Conservation (phyloP, 2,329 filamentous ascomycete species). For the Sphaerostilbella broomeana region DNA sequence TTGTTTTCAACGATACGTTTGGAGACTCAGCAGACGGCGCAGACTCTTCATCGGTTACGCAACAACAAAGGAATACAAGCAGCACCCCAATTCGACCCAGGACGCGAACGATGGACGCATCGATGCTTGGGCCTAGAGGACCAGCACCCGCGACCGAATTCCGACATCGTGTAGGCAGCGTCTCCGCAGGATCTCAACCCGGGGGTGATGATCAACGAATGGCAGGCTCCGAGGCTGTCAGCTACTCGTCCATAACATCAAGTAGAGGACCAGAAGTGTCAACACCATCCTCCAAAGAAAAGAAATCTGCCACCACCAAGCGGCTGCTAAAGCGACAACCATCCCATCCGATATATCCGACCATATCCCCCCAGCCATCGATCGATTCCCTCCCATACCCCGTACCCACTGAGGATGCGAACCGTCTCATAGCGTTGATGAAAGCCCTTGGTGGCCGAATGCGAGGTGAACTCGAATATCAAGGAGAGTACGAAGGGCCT, state of each 20-base stretch:
- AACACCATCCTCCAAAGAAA: constrained; percentile 22
- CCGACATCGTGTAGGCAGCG: constrained; percentile 62
- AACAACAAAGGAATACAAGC: constrained; percentile 28
- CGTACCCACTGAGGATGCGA: constrained; percentile 59
- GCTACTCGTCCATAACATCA: constrained; percentile 35
- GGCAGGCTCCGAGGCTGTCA: constrained; percentile 36
- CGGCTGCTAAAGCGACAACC: constrained; percentile 50
- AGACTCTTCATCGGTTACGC: constrained; percentile 18
- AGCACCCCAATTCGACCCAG: constrained; percentile 40
- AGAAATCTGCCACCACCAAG: constrained; percentile 44
- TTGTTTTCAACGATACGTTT: constrained; percentile 54
- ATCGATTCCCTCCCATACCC: constrained; percentile 55
- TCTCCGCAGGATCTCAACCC: constrained; percentile 53
- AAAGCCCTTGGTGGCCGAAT: constrained; percentile 70
- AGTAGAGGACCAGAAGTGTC: constrained; percentile 30
- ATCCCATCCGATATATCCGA: constrained; percentile 53
- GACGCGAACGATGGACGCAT: constrained; percentile 53
- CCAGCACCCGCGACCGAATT: constrained; percentile 37
- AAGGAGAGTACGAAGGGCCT: constrained; percentile 50
- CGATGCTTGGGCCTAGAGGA: constrained; percentile 41
- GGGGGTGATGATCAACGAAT: constrained; percentile 41
- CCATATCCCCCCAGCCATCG: constrained; percentile 47
- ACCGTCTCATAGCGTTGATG: constrained; percentile 69
- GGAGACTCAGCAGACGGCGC: constrained; percentile 43
- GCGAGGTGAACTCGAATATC: constrained; percentile 71